Evolutionary conservation across 129 eudicot genomes (phyloP), one percentile per base, ranked within the genome.

Genomic region (Tagetes patula): DNA sequence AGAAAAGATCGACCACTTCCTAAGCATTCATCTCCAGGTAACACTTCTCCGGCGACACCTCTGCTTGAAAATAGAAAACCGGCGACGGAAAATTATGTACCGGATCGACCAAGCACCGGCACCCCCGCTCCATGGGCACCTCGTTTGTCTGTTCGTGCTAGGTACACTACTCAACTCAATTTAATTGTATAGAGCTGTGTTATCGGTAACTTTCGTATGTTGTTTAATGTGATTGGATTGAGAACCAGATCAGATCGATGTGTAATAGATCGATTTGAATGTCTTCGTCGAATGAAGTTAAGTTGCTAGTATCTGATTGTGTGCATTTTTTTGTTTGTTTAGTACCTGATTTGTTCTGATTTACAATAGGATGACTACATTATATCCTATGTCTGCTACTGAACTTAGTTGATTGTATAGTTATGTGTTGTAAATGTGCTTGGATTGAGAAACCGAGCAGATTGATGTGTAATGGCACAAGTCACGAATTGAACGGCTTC

Each of bases 111-210:
- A 3, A 56, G 27, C 66, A 87, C 98, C 68, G 98, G 96, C 59
- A 89, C 98, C 14, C 96, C 98, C 7, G 96, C 98, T 34, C 98
- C 98, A 1, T 92, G 98, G 96, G 79, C 98, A 34, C 77, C 96
- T 66, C 96, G 96, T 20, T 82, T 89, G 37, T 92, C 98, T 47
- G 92, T 89, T 1, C 92, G 86, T 31, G 96, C 98, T 54, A 87
- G 96, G 98, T 93, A 79, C 33, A 71, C 39, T 3, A 32, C 31
- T 65, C 8, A 69, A 45, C 56, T 69, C 61, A 11, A 11, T 2
- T 65, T 72, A 34, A 65, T 72, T 42, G 14, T 58, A 4, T 67
- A 41, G 27, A 37, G 34, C 42, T 12, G 52, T 41, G 33, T 60
- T 47, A 20, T 68, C 6, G 40, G 38, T 9, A 67, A 37, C 12